A percentile compares a stretch with the other conserved stretches of the same genome.
Evolutionary conservation across 2,329 filamentous ascomycete species (phyloP).

Genomic region (Rutstroemia sp.): DNA sequence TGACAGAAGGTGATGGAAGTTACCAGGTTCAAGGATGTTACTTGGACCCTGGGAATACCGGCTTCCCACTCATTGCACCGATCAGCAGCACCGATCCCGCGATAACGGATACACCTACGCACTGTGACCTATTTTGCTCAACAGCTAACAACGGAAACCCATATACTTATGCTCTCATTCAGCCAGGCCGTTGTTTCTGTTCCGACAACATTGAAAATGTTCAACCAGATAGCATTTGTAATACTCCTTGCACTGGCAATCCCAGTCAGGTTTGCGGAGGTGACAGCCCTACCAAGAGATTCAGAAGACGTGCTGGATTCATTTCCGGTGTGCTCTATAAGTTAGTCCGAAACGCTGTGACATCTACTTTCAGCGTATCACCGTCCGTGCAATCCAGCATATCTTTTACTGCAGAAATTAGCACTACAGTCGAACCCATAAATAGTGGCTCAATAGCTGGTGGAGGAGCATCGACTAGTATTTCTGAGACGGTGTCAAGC

Average conservation of each 20-base stretch:
- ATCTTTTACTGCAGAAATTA: neutral
- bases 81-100: neutral
- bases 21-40: neutral
- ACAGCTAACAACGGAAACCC: neutral
- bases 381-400: neutral
- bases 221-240: neutral
- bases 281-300: neutral
- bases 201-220: neutral
- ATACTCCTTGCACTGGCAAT: conserved; percentile 2
- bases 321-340: neutral
- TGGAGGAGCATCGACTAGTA: neutral
- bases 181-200: conserved; percentile 3
- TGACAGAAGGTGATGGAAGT: neutral
- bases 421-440: neutral
- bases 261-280: conserved; percentile 2
- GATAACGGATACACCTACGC: neutral
- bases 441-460: neutral
- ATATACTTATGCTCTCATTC: neutral
- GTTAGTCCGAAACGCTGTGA: neutral
- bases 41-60: neutral
- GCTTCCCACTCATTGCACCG: neutral
- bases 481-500: neutral
- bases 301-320: neutral
- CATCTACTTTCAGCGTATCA: neutral
- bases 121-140: neutral